phyloP scores from a whole-genome alignment of 805 yeast species.

The Yamadazyma takamatsuzukensis region DNA sequence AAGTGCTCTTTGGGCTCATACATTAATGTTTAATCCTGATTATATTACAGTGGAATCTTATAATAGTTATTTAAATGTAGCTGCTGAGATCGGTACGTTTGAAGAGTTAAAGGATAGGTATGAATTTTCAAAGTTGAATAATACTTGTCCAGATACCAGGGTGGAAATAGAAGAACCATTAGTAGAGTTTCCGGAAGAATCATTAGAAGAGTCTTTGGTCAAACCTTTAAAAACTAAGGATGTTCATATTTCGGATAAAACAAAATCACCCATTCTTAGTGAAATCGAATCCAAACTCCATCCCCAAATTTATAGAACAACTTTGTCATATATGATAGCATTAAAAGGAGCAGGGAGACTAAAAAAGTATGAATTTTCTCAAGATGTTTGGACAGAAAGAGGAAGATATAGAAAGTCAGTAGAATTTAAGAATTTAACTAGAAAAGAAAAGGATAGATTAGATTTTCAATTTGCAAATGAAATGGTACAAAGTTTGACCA shows the following conservation, averaged over 20 bases:
- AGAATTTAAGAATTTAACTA: slow-evolving; percentile 41
- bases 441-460: slow-evolving; percentile 34
- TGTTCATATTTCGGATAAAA: slow-evolving; percentile 8
- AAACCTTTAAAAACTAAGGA: too few species aligned
- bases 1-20: slow-evolving; percentile 67
- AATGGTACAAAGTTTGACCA: slow-evolving; percentile 60
- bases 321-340: slow-evolving; percentile 55
- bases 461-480: slow-evolving; percentile 71
- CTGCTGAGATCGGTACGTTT: slow-evolving; percentile 29
- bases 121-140: slow-evolving; percentile 12
- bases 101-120: slow-evolving; percentile 33
- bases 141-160: slow-evolving; percentile 8
- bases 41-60: slow-evolving; percentile 41
- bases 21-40: slow-evolving; percentile 41
- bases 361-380: slow-evolving; percentile 56
- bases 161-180: slow-evolving; percentile 14
- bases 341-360: slow-evolving; percentile 62
- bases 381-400: slow-evolving; percentile 71
- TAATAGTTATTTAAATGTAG: slow-evolving; percentile 51
- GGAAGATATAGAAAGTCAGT: slow-evolving; percentile 63
- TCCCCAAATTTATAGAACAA: slow-evolving; percentile 23
- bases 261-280: slow-evolving; percentile 9
- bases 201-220: too few species aligned
- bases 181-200: too few species aligned
- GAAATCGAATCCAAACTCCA: slow-evolving; percentile 6